These are phyloP conservation scores for Penicillium olsonii DNA, from an alignment of 2,329 filamentous ascomycete genomes.

Conservation along the genomic window DNA sequence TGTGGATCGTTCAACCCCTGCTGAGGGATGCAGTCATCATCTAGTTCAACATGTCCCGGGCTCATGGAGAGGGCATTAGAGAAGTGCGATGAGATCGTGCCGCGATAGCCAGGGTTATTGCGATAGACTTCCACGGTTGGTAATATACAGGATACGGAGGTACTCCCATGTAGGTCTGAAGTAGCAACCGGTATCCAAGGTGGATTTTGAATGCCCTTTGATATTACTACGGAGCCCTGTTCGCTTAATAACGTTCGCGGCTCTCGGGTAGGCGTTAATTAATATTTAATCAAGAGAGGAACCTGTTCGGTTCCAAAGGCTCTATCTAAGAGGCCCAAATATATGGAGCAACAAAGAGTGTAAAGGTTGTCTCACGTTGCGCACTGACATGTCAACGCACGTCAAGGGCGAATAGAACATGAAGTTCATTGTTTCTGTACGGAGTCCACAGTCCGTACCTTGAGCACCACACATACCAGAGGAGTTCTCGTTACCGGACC, in stretches of 20 bases:
- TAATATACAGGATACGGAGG: no score
- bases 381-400: constrained; percentile 16
- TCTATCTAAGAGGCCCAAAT: background rate
- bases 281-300: background rate
- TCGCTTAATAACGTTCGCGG: background rate
- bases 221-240: no score
- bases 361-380: constrained; percentile 1
- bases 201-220: no score
- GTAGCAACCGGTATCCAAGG: no score
- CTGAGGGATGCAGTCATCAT: constrained; percentile 10
- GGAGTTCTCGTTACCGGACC: background rate
- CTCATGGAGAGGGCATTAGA: no score
- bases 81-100: no score
- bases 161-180: no score
- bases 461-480: no score
- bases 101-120: no score
- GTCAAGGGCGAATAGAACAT: constrained; percentile 7
- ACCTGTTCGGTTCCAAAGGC: background rate
- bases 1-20: constrained; percentile 3
- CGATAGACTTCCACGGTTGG: no score
- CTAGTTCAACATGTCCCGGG: constrained; percentile 3
- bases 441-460: no score
- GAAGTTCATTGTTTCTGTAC: constrained; percentile 1
- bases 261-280: background rate
- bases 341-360: background rate